Evolutionary conservation across 768 basidiomycete genomes (phyloP).

Genomic region (Russula virescens): DNA sequence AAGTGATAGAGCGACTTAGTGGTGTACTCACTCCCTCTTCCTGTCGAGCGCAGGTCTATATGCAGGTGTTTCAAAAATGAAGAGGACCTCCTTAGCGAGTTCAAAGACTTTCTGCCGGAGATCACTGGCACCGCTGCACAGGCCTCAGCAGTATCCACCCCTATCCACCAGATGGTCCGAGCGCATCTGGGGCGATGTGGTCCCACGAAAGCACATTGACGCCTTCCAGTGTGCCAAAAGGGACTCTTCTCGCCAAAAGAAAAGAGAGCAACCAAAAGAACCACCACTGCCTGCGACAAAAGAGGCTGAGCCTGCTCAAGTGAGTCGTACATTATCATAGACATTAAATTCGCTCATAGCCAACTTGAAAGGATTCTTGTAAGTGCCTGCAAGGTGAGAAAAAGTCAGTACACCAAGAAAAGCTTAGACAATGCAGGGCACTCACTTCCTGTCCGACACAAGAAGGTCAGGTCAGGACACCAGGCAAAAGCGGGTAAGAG

Average conservation of each 20-base stretch:
- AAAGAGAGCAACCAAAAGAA: conserved; percentile 48
- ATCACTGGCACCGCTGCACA: conserved; percentile 40
- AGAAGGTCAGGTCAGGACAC: no score
- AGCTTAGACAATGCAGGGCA: no score
- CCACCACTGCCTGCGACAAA: conserved; percentile 24
- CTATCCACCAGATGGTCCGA: conserved; percentile 38
- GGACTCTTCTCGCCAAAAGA: conserved; percentile 43
- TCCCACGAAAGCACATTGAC: conserved; percentile 18
- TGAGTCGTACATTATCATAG: neutral
- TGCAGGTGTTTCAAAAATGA: conserved; percentile 80
- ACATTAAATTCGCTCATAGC: neutral
- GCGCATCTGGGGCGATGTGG: conserved; percentile 29
- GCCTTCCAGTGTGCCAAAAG: conserved; percentile 16
- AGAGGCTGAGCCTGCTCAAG: conserved; percentile 7
- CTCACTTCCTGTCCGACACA: no score
- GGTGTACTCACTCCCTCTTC: conserved; percentile 27
- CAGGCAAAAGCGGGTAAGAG: no score
- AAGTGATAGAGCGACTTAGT: no score
- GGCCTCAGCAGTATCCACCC: conserved; percentile 46
- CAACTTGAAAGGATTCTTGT: conserved; percentile 17
- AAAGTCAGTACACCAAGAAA: no score
- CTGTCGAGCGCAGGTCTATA: conserved; percentile 76
- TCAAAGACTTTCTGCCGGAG: conserved; percentile 77
- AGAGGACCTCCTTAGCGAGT: conserved; percentile 72
- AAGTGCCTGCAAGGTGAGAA: conserved; percentile 24